Evolutionary conservation across 768 basidiomycete species (phyloP).

Genomic region (Mycena sanguinolenta): DNA sequence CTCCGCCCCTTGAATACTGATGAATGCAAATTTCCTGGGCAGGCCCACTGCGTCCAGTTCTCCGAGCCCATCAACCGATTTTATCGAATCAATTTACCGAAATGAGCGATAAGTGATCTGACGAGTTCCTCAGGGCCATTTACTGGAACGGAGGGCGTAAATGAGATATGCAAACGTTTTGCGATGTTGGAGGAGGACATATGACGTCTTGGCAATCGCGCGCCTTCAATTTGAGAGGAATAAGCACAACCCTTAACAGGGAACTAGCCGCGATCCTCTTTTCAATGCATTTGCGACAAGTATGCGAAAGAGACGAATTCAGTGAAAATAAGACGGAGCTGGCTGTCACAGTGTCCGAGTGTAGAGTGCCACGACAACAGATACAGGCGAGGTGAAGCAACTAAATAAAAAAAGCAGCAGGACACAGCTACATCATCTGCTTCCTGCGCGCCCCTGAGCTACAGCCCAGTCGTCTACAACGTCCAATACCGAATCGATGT

Average conservation of each 20-base stretch:
- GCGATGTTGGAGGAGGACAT: conserved; percentile 35
- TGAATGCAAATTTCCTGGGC: conserved; percentile 79
- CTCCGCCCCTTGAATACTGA: conserved; percentile 76
- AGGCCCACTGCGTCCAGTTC: conserved; percentile 72
- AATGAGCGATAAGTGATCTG: conserved; percentile 66
- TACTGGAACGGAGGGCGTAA: conserved; percentile 63
- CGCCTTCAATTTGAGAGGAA: no score
- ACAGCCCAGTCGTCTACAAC: conserved; percentile 37
- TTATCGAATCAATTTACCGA: conserved; percentile 76
- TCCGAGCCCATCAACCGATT: conserved; percentile 78
- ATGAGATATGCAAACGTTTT: conserved; percentile 68
- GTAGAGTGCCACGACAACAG: no score
- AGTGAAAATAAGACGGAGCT: no score
- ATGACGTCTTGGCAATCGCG: no score
- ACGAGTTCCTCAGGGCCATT: conserved; percentile 38
- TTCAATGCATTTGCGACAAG: no score
- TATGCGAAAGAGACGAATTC: no score
- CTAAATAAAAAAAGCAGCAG: no score
- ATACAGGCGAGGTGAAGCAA: no score
- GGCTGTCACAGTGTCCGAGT: no score
- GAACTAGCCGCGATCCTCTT: no score
- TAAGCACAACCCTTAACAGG: no score
- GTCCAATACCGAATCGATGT: conserved; percentile 39
- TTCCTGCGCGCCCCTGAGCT: neutral
- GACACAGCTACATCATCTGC: no score